Evolutionary conservation across 805 yeast genomes (phyloP).

Genomic region (Kuraishia floccosa): DNA sequence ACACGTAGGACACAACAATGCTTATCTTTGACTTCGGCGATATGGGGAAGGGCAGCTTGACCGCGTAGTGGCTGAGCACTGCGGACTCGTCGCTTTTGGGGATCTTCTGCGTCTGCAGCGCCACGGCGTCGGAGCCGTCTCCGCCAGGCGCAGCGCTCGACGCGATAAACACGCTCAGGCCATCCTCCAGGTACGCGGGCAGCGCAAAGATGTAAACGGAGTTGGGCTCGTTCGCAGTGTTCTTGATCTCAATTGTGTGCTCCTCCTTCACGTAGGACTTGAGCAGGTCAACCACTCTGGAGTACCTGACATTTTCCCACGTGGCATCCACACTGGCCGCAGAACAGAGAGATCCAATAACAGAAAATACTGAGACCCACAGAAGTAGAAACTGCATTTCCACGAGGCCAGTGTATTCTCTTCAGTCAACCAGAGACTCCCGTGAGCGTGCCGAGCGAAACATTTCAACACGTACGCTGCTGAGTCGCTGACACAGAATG

Average conservation of each 20-base stretch:
- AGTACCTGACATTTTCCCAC: conserved; percentile 52
- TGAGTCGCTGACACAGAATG: too few relatives aligned
- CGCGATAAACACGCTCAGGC: conserved; percentile 15
- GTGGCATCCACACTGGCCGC: too few relatives aligned
- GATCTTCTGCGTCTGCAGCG: conserved; percentile 6
- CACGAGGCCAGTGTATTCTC: too few relatives aligned
- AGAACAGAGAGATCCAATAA: too few relatives aligned
- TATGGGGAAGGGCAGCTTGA: conserved; percentile 53
- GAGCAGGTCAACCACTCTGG: conserved; percentile 51
- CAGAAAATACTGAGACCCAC: too few relatives aligned
- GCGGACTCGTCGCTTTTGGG: conserved; percentile 6
- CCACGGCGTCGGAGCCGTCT: conserved; percentile 8
- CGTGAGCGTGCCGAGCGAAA: too few relatives aligned
- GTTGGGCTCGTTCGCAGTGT: conserved; percentile 43
- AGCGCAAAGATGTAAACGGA: conserved; percentile 46
- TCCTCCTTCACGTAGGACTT: conserved; percentile 58
- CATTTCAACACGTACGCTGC: too few relatives aligned
- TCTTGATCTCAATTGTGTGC: conserved; percentile 41
- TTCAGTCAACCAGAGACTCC: too few relatives aligned
- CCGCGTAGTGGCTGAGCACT: conserved; percentile 26
- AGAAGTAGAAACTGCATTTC: too few relatives aligned
- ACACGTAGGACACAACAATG: conserved; percentile 36
- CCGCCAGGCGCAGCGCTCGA: conserved; percentile 6
- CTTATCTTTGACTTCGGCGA: conserved; percentile 46
- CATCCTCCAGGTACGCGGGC: conserved; percentile 28